A percentile compares a stretch with the other conserved stretches of the same genome.
phyloP scores from a whole-genome alignment of 495 filamentous ascomycete genomes.

The Lepraria neglecta region DNA sequence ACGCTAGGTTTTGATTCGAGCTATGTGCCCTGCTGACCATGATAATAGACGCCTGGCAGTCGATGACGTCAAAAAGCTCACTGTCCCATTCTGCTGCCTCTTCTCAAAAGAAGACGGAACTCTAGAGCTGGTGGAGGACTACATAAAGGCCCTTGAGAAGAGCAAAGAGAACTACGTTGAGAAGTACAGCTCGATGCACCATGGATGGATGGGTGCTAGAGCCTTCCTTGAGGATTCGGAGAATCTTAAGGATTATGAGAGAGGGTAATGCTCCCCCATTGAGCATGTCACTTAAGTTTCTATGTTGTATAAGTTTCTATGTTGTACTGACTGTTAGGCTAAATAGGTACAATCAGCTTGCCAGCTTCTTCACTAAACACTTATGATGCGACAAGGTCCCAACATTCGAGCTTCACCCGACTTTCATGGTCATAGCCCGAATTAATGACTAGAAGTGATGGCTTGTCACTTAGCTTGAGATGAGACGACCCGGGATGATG shows the following conservation, averaged over 20 bases:
- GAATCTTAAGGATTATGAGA: constrained; percentile 45
- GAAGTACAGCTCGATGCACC: constrained; percentile 47
- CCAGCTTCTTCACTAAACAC: constrained; percentile 42
- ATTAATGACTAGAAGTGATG: neutral
- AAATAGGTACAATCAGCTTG: constrained; percentile 37
- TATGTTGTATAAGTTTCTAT: no score
- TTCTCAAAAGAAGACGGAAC: constrained; percentile 49
- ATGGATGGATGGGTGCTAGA: constrained; percentile 60
- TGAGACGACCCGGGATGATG: neutral
- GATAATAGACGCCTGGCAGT: constrained; percentile 34
- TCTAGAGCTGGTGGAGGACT: constrained; percentile 31
- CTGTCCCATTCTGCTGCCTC: constrained; percentile 49
- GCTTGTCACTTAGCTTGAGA: neutral
- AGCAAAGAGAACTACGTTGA: constrained; percentile 44
- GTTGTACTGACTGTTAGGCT: neutral
- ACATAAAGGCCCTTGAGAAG: constrained; percentile 17
- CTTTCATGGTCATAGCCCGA: no score
- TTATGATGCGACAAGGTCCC: constrained; percentile 22
- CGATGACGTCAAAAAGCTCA: constrained; percentile 41
- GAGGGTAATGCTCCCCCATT: constrained; percentile 36
- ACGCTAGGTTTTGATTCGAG: neutral
- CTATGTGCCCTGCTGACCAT: neutral
- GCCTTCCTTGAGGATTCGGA: constrained; percentile 47
- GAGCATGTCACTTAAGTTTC: neutral
- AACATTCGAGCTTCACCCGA: neutral